Conservation (phyloP, 106 monocot species). For the Posidonia australis region DNA sequence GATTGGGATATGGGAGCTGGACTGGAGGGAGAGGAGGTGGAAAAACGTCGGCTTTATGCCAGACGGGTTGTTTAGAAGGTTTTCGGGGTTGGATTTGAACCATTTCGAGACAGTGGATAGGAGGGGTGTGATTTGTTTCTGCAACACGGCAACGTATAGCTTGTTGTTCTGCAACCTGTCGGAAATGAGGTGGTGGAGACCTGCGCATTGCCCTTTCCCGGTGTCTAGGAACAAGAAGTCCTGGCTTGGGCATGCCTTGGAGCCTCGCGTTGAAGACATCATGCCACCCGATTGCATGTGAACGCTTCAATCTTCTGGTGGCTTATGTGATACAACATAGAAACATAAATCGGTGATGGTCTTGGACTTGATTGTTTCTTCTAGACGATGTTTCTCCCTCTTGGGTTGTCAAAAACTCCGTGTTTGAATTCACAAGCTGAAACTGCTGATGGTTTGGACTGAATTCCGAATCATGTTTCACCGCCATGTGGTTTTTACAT, state of each 20-base stretch:
- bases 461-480: too few relatives aligned
- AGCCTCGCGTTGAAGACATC: conserved; percentile 9
- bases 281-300: too few relatives aligned
- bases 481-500: too few relatives aligned
- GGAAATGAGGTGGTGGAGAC: conserved; percentile 19
- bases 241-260: conserved; percentile 18
- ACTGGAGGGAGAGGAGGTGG: conserved; percentile 14
- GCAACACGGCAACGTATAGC: conserved; percentile 7
- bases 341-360: too few relatives aligned
- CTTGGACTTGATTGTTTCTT: too few relatives aligned
- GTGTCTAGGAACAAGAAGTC: neutral
- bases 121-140: conserved; percentile 15
- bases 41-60: conserved; percentile 13
- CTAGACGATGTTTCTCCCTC: too few relatives aligned
- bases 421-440: too few relatives aligned
- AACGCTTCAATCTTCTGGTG: too few relatives aligned
- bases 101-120: conserved; percentile 15
- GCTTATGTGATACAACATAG: too few relatives aligned
- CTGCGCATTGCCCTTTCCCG: conserved; percentile 9
- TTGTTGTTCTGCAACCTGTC: conserved; percentile 6
- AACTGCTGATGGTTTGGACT: too few relatives aligned
- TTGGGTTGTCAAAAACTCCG: too few relatives aligned
- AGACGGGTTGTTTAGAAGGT: conserved; percentile 7
- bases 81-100: conserved; percentile 5
- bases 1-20: conserved; percentile 15